Base-by-base conservation (phyloP, 2,329 filamentous ascomycete genomes). In the Fusarium anthophilum region DNA sequence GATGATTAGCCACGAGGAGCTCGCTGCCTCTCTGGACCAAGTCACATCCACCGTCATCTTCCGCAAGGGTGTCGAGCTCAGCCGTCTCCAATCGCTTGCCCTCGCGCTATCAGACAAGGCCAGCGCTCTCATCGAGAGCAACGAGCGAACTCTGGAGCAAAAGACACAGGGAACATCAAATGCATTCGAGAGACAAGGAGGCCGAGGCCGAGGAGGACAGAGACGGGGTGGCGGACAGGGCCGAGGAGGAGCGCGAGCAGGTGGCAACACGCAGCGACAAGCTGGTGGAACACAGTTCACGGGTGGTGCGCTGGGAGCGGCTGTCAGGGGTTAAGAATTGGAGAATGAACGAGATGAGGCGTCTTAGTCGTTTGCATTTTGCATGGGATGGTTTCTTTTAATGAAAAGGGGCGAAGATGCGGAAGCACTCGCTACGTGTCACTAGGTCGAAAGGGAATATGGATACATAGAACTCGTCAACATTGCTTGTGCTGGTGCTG, bases 1-100 rank as follows among this genome's bases (percentile, higher is more conserved):
- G 88, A 99, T 99, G 96, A 98, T 99, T 84, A 97, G 95, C 80
- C 96, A 99, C 87, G 96, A 99, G 85, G 96, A 99, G 85, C 92
- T 99, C 56, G 94, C 94, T 15, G 96, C 96, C 48, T 97, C 96
- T 43, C 91, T 99, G 35, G 97, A 99, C 87, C 96, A 99, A 86
- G 96, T 99, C 85, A 98, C 97, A 80, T 92, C 93, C 77, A 97
- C 94, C 58, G 94, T 99, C 84, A 96, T 98, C 86, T 99, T 99
- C 94, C 93, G 96, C 84, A 98, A 99, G 91, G 97, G 96, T 68
- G 96, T 99, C 73, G 97, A 99, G 88, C 91, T 99, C 75, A 98
- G 94, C 81, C 92, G 97, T 78, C 91, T 99, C 75, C 96, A 99
- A 86, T 98, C 94, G 83, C 89, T 99, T 80, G 95, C 97, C 38